phyloP scores from a whole-genome alignment of 1,284 basidiomycete genomes.

The Neolentinus lepideus region DNA sequence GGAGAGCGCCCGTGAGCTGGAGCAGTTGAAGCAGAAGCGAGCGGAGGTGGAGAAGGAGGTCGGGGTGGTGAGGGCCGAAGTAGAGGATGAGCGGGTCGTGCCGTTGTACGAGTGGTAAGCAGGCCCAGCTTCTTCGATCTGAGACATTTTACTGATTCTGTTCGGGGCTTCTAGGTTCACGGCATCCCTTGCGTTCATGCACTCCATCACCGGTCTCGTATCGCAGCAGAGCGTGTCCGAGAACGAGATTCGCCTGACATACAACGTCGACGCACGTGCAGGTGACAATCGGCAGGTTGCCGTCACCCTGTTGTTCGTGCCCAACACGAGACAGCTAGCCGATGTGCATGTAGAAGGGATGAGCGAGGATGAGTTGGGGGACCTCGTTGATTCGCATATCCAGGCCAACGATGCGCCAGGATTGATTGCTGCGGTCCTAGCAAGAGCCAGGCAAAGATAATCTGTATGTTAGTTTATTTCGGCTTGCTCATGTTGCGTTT shows the following conservation, averaged over 20 bases:
- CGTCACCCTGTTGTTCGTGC: slow-evolving; percentile 28
- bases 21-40: slow-evolving; percentile 54
- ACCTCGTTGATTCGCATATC: slow-evolving; percentile 56
- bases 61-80: slow-evolving; percentile 51
- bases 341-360: slow-evolving; percentile 48
- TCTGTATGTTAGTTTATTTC: not conserved
- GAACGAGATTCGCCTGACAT: slow-evolving; percentile 69
- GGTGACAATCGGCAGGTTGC: not conserved
- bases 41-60: slow-evolving; percentile 66
- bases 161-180: slow-evolving; percentile 63
- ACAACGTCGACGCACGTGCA: slow-evolving; percentile 32
- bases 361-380: slow-evolving; percentile 44
- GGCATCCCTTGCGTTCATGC: slow-evolving; percentile 57
- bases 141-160: not conserved
- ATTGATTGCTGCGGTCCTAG: slow-evolving; percentile 58
- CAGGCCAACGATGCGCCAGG: slow-evolving; percentile 67
- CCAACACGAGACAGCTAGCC: slow-evolving; percentile 56
- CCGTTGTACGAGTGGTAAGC: slow-evolving; percentile 65
- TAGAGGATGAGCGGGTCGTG: slow-evolving; percentile 54
- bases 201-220: slow-evolving; percentile 51
- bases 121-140: not conserved
- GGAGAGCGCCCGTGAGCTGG: slow-evolving; percentile 48
- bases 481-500: no score
- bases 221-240: slow-evolving; percentile 56
- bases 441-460: slow-evolving; percentile 25